Evolutionary conservation across 2,329 filamentous ascomycete species (phyloP).

Genomic region (Atkinsonella hypoxylon): DNA sequence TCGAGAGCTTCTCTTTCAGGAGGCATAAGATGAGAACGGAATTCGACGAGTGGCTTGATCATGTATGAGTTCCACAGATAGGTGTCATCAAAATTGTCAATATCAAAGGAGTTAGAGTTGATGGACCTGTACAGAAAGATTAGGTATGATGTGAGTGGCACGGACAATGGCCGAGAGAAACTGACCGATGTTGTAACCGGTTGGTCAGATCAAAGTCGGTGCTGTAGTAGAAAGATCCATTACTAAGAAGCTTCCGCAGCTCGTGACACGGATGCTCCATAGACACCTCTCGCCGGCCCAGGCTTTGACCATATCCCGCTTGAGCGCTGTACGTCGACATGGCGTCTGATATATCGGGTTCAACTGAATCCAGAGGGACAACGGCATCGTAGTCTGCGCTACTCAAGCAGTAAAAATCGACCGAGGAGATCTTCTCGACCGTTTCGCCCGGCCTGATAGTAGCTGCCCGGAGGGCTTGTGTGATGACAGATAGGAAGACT

Average conservation of each 20-base stretch:
- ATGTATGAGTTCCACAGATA: slow-evolving; percentile 99
- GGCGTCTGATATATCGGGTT: slow-evolving; percentile 35
- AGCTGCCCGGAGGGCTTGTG: slow-evolving; percentile 64
- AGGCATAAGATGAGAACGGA: slow-evolving; percentile 67
- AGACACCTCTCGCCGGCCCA: slow-evolving; percentile 55
- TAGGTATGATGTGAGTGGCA: neutral
- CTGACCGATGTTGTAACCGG: slow-evolving; percentile 72
- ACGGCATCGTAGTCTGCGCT: slow-evolving; percentile 76
- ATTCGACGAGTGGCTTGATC: slow-evolving; percentile 85
- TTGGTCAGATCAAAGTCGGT: slow-evolving; percentile 97
- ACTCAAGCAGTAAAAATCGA: slow-evolving; percentile 90
- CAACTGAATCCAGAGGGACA: slow-evolving; percentile 40
- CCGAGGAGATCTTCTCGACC: slow-evolving; percentile 72
- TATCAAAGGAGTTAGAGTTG: slow-evolving; percentile 69
- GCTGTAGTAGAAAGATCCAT: slow-evolving; percentile 95
- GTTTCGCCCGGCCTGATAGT: slow-evolving; percentile 79
- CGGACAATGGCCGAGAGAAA: neutral
- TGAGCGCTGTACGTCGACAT: slow-evolving; percentile 35
- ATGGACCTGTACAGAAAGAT: slow-evolving; percentile 43
- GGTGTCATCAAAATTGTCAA: slow-evolving; percentile 83
- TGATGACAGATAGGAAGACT: slow-evolving; percentile 86
- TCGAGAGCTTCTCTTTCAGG: slow-evolving; percentile 73
- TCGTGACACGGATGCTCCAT: slow-evolving; percentile 84
- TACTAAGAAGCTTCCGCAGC: slow-evolving; percentile 80
- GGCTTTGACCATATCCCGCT: slow-evolving; percentile 24